These are phyloP conservation scores for Backusella australiensis DNA, from an alignment of 192 early-diverging fungal species.

Conservation along the genomic window DNA sequence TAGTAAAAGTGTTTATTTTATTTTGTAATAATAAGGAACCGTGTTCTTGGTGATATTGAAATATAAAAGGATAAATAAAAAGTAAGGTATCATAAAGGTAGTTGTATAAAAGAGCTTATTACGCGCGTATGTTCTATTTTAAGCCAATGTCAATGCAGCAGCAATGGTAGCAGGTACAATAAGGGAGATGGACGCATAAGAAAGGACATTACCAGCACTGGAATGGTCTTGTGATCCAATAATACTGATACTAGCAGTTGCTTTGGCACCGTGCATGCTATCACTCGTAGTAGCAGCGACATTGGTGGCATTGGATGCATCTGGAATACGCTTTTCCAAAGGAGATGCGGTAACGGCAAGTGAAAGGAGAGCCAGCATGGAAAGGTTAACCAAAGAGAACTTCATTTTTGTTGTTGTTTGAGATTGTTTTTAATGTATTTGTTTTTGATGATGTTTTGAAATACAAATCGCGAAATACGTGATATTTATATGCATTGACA, in stretches of 20 bases:
- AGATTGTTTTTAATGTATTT: not conserved
- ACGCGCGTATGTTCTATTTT: not conserved
- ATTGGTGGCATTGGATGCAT: not conserved
- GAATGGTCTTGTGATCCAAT: not conserved
- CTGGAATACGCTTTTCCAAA: not conserved
- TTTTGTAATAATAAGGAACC: not conserved
- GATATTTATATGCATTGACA: not conserved
- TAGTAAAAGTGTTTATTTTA: not conserved
- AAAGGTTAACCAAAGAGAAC: not conserved
- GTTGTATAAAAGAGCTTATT: not conserved
- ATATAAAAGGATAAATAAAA: not conserved
- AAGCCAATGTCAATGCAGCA: not conserved
- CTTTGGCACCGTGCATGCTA: not conserved
- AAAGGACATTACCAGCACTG: not conserved
- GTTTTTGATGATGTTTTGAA: not conserved
- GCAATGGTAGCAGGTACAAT: not conserved
- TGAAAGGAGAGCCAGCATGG: not conserved
- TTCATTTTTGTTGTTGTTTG: not conserved
- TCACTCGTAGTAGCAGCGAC: not conserved
- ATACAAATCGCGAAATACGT: not conserved
- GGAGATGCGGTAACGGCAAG: not conserved
- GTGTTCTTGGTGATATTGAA: not conserved
- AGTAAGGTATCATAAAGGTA: not conserved
- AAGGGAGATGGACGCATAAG: not conserved
- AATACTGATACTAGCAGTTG: not conserved